Evolutionary conservation across 2,329 filamentous ascomycete species (phyloP), one percentile per base, ranked within the genome.

Genomic region (Colletotrichum limetticola): DNA sequence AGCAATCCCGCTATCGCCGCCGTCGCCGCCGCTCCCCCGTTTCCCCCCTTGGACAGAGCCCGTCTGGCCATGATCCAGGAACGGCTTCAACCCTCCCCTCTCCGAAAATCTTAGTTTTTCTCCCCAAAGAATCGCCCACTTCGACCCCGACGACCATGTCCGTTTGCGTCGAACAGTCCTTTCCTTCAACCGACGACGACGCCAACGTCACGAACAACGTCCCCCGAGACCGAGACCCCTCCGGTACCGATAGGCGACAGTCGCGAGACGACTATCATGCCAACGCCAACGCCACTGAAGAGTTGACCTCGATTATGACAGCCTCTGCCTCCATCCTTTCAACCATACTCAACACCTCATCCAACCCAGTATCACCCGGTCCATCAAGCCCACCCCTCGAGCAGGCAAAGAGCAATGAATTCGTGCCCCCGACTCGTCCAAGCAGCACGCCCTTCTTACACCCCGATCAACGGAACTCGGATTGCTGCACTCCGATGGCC

Each of bases 371-470:
- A 19, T 88, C 87, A 4, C 87, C 88, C 0, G 88, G 87, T 32
- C 85, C 88, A 16, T 85, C 86, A 6, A 89, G 86, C 74, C 87
- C 87, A 49, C 86, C 86, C 28, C 82, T 86, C 61, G 84, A 87
- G 52, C 87, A 86, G 71, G 79, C 81, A 69, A 87, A 86, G 70
- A 78, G 83, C 28, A 81, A 83, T 74, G 85, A 87, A 76, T 87
- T 88, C 77, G 78, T 85, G 26, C 86, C 86, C 46, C 86, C 86
- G 4, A 85, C 85, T 6, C 85, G 89, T 64, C 89, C 89, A 22
- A 91, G 88, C 78, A 91, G 89, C 80, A 91, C 89, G 2, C 89
- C 89, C 1, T 91, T 91, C 68, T 87, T 88, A 4, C 86, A 89
- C 70, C 86, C 86, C 62, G 88, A 90, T 62, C 85, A 85, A 66